Percentiles rank a stretch among this genome's conserved stretches.
Evolutionary conservation across 2,329 filamentous ascomycete genomes (phyloP).

Genomic region (Colletotrichum sansevieriae): DNA sequence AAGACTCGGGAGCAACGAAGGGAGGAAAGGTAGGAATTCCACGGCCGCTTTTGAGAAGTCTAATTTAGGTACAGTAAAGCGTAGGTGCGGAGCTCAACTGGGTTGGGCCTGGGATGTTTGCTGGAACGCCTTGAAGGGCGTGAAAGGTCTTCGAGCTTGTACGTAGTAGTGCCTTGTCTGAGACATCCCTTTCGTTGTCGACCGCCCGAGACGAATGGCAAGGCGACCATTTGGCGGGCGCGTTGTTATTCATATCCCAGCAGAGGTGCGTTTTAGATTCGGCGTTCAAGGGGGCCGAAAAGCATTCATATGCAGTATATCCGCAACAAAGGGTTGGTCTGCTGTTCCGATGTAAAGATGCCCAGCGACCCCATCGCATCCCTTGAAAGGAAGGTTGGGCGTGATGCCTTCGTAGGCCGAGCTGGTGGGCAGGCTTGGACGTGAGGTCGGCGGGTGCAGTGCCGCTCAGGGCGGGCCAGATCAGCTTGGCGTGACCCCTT

Average conservation of each 20-base stretch:
- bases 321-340: slow-evolving; percentile 1
- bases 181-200: slow-evolving; percentile 40
- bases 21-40: slow-evolving; percentile 29
- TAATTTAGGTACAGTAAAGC: neutral
- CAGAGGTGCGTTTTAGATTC: neutral
- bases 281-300: slow-evolving; percentile 24
- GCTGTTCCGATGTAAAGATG: slow-evolving; percentile 8
- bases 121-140: slow-evolving; percentile 29
- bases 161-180: slow-evolving; percentile 10
- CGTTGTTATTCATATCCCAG: slow-evolving; percentile 22
- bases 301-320: slow-evolving; percentile 26
- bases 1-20: slow-evolving; percentile 29
- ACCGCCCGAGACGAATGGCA: slow-evolving; percentile 23
- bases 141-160: slow-evolving; percentile 21
- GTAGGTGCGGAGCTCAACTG: slow-evolving; percentile 3
- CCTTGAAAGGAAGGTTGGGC: slow-evolving; percentile 10
- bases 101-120: slow-evolving; percentile 20
- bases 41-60: neutral
- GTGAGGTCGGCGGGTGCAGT: slow-evolving; percentile 9
- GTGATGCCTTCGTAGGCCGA: neutral
- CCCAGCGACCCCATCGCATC: slow-evolving; percentile 12
- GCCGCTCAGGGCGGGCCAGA: slow-evolving; percentile 11
- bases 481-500: slow-evolving; percentile 30
- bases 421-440: slow-evolving; percentile 17
- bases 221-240: slow-evolving; percentile 14